phyloP scores from a whole-genome alignment of 192 early-diverging fungal genomes.

The Coemansia sp. region DNA sequence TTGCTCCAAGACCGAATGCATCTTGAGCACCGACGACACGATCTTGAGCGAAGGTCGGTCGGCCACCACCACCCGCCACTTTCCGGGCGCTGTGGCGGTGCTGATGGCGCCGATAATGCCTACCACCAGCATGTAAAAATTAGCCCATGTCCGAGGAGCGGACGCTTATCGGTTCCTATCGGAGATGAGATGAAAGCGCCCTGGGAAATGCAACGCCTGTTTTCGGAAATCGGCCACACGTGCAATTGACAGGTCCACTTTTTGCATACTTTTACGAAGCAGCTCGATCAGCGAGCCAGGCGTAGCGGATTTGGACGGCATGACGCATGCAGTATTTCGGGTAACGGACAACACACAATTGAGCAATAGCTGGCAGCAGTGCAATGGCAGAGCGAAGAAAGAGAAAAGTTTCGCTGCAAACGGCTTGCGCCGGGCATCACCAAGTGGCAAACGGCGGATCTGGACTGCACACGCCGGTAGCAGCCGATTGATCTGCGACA shows the following conservation, averaged over 20 bases:
- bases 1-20: conserved; percentile 45
- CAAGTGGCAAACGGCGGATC: too few species aligned
- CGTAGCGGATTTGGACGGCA: neutral
- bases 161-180: neutral
- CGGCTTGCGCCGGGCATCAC: too few species aligned
- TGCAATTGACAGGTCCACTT: neutral
- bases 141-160: too few species aligned
- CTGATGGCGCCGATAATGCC: conserved; percentile 44
- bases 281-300: conserved; percentile 35
- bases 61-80: conserved; percentile 50
- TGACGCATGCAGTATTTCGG: too few species aligned
- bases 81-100: conserved; percentile 20
- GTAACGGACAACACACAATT: too few species aligned
- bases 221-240: neutral
- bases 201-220: neutral
- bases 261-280: conserved; percentile 28
- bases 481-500: neutral
- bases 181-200: conserved; percentile 1
- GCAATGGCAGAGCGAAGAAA: too few species aligned
- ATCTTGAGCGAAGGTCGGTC: conserved; percentile 46
- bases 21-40: conserved; percentile 45
- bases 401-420: too few species aligned
- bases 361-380: too few species aligned
- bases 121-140: too few species aligned
- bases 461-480: neutral